Conservation (phyloP, 495 filamentous ascomycete genomes). For the Podospora australis region DNA sequence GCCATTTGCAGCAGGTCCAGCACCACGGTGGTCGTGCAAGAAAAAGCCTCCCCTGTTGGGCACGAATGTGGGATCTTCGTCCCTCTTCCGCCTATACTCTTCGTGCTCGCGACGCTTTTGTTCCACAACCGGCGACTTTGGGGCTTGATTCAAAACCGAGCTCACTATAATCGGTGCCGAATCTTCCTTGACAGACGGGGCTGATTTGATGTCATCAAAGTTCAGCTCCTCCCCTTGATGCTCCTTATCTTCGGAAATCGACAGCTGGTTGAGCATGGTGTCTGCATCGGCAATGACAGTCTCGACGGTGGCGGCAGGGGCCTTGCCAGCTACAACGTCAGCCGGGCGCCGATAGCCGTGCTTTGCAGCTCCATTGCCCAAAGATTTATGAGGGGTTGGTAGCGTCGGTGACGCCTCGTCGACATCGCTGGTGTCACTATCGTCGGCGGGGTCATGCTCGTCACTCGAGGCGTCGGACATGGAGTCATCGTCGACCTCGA, state of each 20-base stretch:
- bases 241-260: slow-evolving; percentile 53
- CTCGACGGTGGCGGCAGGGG: slow-evolving; percentile 33
- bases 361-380: slow-evolving; percentile 35
- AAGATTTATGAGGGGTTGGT: slow-evolving; percentile 29
- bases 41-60: slow-evolving; percentile 95
- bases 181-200: slow-evolving; percentile 25
- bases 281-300: slow-evolving; percentile 61
- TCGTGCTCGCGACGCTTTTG: slow-evolving; percentile 79
- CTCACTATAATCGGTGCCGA: slow-evolving; percentile 41
- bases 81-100: slow-evolving; percentile 78
- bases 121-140: slow-evolving; percentile 48
- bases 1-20: slow-evolving; percentile 66
- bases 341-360: slow-evolving; percentile 35
- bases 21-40: slow-evolving; percentile 86
- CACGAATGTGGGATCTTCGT: slow-evolving; percentile 88
- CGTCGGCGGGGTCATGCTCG: slow-evolving; percentile 68
- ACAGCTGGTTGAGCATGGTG: slow-evolving; percentile 81
- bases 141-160: slow-evolving; percentile 28
- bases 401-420: slow-evolving; percentile 54
- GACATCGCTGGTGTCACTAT: slow-evolving; percentile 66
- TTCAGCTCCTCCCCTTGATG: slow-evolving; percentile 52
- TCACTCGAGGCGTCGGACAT: slow-evolving; percentile 79
- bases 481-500: slow-evolving; percentile 73
- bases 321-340: slow-evolving; percentile 19
- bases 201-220: slow-evolving; percentile 53